Base-by-base conservation (phyloP, 495 filamentous ascomycete genomes). In the Podospora tetraspora region DNA sequence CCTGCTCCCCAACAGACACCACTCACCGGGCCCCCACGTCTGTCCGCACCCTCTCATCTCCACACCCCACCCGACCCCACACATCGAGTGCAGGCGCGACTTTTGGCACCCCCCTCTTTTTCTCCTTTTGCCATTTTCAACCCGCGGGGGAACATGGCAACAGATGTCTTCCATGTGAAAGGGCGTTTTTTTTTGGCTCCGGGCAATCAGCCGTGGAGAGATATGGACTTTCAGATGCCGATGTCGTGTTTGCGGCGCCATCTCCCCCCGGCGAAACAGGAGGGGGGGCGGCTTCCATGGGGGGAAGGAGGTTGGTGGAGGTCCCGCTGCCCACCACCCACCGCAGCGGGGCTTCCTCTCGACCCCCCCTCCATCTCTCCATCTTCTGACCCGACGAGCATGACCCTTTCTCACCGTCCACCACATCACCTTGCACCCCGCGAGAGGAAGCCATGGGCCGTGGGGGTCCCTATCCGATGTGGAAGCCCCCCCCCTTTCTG, bases 1-100 rank as follows among this genome's bases (percentile, higher is more conserved):
- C n/a, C n/a, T n/a, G 43, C 43, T 52, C 43, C 43, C 43, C 43
- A 52, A 52, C 43, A 52, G 43, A 52, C 43, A 52, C 43, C 43
- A 52, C 43, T n/a, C 43, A 52, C 43, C 43, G 43, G 13, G 29
- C 61, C 61, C 61, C 61, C 61, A 62, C 61, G 61, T 62, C 61
- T 21, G 21, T 30, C 61, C 19, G 61, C 29, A 30, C 59, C 59
- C 59, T 25, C 59, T 27, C 59, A 61, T 61, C 59, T 61, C 25
- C 61, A 62, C 25, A 62, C 61, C 61, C 61, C 61, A 32, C 61
- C 23, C 43, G 43, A 32, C 29, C 13, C 61, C 23, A 62, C 29
- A 30, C 25, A n/a, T 24, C 32, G 59, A 25, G 27, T 25, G 19
- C 59, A 61, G 59, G 43, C 43, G 43, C 43, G 43, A 52, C 43